Evolutionary conservation across 2,329 filamentous ascomycete species (phyloP).

Genomic region (Pseudogymnoascus sp.): DNA sequence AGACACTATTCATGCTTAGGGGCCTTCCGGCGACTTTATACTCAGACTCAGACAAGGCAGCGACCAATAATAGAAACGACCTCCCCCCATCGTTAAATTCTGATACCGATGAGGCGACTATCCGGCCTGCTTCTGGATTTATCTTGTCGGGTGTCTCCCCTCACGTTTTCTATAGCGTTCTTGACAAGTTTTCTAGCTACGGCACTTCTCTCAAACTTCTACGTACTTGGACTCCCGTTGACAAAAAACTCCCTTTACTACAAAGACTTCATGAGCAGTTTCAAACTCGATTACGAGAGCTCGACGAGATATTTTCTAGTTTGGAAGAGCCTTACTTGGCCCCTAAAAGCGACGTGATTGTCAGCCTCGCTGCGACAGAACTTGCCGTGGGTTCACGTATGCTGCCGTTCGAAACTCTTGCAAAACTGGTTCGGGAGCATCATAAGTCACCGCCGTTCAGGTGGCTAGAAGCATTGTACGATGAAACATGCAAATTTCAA

Average conservation of each 20-base stretch:
- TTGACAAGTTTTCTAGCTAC: constrained; percentile 39
- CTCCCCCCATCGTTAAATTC: constrained; percentile 22
- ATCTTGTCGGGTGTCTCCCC: constrained; percentile 31
- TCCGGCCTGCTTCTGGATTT: constrained; percentile 22
- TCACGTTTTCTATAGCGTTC: constrained; percentile 29
- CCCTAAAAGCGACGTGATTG: constrained; percentile 44
- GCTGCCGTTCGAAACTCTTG: constrained; percentile 53
- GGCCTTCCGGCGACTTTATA: constrained; percentile 73
- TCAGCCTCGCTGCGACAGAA: constrained; percentile 61
- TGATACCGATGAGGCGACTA: constrained; percentile 31
- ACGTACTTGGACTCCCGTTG: constrained; percentile 39
- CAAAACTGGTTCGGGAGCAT: constrained; percentile 25
- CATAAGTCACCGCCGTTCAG: constrained; percentile 46
- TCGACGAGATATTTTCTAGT: constrained; percentile 51
- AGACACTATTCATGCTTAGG: constrained; percentile 78
- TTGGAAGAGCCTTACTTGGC: constrained; percentile 56
- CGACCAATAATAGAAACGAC: constrained; percentile 14
- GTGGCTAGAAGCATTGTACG: constrained; percentile 73
- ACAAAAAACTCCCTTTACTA: constrained; percentile 24
- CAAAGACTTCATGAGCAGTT: constrained; percentile 26
- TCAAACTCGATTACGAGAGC: constrained; percentile 40
- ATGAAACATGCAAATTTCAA: constrained; percentile 62
- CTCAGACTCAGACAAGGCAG: neutral
- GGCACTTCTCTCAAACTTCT: constrained; percentile 42
- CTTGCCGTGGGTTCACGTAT: constrained; percentile 48